Percentiles rank a stretch among this genome's conserved stretches.
These are phyloP conservation scores for Domatiomyces globalis DNA, from an alignment of 2,329 filamentous ascomycete genomes.

Conservation along the genomic window DNA sequence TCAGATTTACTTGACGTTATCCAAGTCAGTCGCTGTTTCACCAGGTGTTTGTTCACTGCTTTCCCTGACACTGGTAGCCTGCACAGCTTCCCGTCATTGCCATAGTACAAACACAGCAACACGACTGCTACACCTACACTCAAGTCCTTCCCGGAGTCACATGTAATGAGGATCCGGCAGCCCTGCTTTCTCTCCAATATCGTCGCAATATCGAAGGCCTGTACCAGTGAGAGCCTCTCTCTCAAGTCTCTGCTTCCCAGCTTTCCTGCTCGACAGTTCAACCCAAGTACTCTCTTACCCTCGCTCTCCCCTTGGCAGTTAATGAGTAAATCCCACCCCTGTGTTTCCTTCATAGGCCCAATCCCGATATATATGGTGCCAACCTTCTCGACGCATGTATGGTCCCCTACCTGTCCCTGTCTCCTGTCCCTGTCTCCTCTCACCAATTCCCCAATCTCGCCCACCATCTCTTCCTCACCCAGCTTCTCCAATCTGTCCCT, in stretches of 20 bases:
- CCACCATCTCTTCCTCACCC: constrained; percentile 44
- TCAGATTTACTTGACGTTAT: constrained; percentile 67
- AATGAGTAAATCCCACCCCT: constrained; percentile 33
- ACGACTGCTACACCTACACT: constrained; percentile 65
- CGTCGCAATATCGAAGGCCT: constrained; percentile 35
- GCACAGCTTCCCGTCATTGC: constrained; percentile 42
- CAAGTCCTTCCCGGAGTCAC: constrained; percentile 65
- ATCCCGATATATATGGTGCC: constrained; percentile 24
- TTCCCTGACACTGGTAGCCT: constrained; percentile 3
- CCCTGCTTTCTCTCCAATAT: constrained; percentile 35
- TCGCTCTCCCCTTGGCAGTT: constrained; percentile 28
- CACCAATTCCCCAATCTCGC: constrained; percentile 23
- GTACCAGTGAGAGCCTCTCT: constrained; percentile 40
- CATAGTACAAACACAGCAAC: constrained; percentile 58
- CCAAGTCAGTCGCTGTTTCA: constrained; percentile 64
- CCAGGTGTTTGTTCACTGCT: constrained; percentile 55
- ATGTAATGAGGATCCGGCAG: constrained; percentile 45
- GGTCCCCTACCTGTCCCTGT: constrained; percentile 11
- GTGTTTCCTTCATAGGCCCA: constrained; percentile 20
- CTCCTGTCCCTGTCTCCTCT: constrained; percentile 17
- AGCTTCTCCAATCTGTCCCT: constrained; percentile 45
- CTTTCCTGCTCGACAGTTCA: constrained; percentile 59
- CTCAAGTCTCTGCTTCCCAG: constrained; percentile 72
- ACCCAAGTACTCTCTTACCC: constrained; percentile 32
- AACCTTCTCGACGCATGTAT: constrained; percentile 25